Base-by-base conservation (phyloP, 768 basidiomycete species). In the Lentinula aciculospora region DNA sequence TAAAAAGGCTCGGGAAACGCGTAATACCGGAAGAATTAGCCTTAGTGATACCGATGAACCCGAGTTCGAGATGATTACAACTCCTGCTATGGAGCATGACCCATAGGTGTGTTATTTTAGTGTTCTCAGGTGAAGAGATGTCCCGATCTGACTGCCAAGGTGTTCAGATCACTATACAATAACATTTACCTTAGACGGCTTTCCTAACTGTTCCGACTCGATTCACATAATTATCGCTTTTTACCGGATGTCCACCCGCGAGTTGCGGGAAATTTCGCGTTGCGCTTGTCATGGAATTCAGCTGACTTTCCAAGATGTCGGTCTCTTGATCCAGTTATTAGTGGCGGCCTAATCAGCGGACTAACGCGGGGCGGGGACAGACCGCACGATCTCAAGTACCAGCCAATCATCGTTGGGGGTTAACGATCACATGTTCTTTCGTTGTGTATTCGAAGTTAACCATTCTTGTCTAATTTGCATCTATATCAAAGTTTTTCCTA, bases 1-100 rank as follows among this genome's bases (percentile, higher is more conserved):
- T 50, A 92, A 83, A 72, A 77, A 74, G 63, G 64, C 67, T 31
- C 69, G 69, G 40, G 74, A 75, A 39, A 68, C 64, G 47, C 51
- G 58, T 32, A 53, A 50, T 25, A 44, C 58, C 39, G 57, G 55
- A 19, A 48, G 57, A 25, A 61, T 66, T 55, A 40, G 49, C 13
- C 13, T 58, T 17, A 70, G 72, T 59, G 71, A 72, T 50, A 63
- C 63, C 48, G 71, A 72, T 28, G 72, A 71, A 51, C 59, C 57
- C 31, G 72, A 72, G 25, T 80, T 72, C 64, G 78, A 80, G 64
- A 69, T 80, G 72, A 63, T 75, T 59, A 65, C 54, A 27, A 42
- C 73, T 68, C 65, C 66, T 53, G 69, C 67, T 61, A 58, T 67
- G 21, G 58, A 58, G 28, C 40, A 28, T 57, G 62, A 53, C 34